A percentile compares a stretch with the other conserved stretches of the same genome.
Conservation (phyloP, 2,329 filamentous ascomycete species). For the Aspergillus ochraceoroseus region DNA sequence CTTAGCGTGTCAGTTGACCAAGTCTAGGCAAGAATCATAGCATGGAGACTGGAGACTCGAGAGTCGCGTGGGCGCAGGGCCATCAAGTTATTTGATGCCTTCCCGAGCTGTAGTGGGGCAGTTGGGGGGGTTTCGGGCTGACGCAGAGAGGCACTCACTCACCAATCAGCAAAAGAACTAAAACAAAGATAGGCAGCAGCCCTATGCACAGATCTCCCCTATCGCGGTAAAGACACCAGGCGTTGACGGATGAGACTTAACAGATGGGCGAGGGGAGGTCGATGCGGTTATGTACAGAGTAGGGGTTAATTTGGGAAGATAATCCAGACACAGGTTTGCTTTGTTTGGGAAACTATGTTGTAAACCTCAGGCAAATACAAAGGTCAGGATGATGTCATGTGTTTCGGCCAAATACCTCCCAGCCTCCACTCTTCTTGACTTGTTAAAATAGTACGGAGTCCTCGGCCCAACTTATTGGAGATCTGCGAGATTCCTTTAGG, state of each 20-base stretch:
- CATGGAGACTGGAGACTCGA: background rate
- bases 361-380: background rate
- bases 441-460: too few relatives aligned
- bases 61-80: too few relatives aligned
- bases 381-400: constrained; percentile 1
- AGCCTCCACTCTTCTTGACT: background rate
- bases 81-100: too few relatives aligned
- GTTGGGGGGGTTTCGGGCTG: constrained; percentile 5
- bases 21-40: background rate
- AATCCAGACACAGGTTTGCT: background rate
- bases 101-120: constrained; percentile 1
- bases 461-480: too few relatives aligned
- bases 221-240: constrained; percentile 4
- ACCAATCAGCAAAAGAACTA: constrained; percentile 8
- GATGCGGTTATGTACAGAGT: background rate
- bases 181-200: background rate
- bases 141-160: constrained; percentile 4
- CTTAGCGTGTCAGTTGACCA: constrained; percentile 3
- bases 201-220: constrained; percentile 2
- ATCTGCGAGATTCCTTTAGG: too few relatives aligned
- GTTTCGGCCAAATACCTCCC: constrained; percentile 1
- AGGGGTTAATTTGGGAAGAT: too few relatives aligned
- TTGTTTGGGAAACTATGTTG: background rate
- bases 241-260: background rate
- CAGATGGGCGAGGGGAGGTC: background rate